These are phyloP conservation scores for Clarireedia hainanense DNA, from an alignment of 2,329 filamentous ascomycete genomes.

Conservation along the genomic window DNA sequence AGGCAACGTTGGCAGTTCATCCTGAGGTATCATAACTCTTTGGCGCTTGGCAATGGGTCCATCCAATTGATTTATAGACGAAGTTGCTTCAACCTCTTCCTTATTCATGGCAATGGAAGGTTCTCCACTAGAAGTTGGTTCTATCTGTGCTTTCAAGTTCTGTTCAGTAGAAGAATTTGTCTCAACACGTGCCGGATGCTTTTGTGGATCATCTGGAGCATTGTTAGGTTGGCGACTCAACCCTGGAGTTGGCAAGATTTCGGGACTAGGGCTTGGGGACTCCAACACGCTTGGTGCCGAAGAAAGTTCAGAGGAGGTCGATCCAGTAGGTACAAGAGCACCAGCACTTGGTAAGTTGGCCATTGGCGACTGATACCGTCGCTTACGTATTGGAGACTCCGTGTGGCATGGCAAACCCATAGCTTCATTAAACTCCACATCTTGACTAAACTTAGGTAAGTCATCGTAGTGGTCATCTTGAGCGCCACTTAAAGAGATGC, in stretches of 20 bases:
- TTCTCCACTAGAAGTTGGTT: neutral
- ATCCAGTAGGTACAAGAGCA: neutral
- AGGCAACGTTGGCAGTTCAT: neutral
- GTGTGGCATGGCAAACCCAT: conserved; percentile 8
- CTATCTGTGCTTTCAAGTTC: neutral
- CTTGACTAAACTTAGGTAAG: conserved; percentile 24
- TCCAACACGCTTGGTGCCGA: conserved; percentile 2
- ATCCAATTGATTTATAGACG: neutral
- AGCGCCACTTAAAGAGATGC: conserved; percentile 17
- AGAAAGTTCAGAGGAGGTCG: conserved; percentile 1
- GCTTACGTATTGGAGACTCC: neutral
- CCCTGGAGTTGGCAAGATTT: neutral
- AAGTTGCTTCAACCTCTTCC: neutral
- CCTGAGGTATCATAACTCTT: neutral
- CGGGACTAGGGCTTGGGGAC: neutral
- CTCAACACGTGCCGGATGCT: too few relatives aligned
- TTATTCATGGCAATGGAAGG: neutral
- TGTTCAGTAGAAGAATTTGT: neutral
- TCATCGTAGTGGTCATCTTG: conserved; percentile 15
- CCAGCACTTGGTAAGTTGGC: neutral
- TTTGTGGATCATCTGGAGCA: too few relatives aligned
- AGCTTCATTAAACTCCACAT: conserved; percentile 19
- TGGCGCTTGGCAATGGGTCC: neutral
- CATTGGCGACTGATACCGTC: neutral
- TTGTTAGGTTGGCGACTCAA: too few relatives aligned